Percentiles rank a stretch among this genome's conserved stretches.
These are phyloP conservation scores for Trichoderma atroviride DNA, from an alignment of 2,329 filamentous ascomycete species.

Conservation along the genomic window DNA sequence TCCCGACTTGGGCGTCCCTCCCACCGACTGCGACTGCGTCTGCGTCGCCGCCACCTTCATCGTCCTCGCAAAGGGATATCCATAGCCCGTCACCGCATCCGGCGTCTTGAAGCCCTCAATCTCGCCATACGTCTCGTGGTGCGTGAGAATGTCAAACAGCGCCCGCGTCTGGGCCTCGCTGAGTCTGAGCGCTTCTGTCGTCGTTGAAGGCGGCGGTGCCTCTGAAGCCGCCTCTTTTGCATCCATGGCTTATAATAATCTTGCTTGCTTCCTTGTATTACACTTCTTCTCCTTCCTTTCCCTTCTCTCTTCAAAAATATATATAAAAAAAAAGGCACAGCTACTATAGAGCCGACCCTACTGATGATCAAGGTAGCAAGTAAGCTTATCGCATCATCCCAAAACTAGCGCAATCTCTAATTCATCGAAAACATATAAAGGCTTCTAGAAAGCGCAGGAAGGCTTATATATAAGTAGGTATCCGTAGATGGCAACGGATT, in stretches of 20 bases:
- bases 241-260: background rate
- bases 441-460: background rate
- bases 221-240: background rate
- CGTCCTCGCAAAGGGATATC: constrained; percentile 62
- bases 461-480: too few relatives aligned
- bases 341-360: background rate
- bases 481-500: too few relatives aligned
- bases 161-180: constrained; percentile 51
- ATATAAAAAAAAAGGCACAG: background rate
- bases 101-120: constrained; percentile 72
- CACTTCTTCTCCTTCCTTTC: background rate
- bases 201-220: background rate
- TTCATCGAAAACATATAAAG: background rate
- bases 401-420: background rate
- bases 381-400: background rate
- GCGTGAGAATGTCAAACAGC: constrained; percentile 62
- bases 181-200: constrained; percentile 26
- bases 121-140: constrained; percentile 65
- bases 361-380: background rate
- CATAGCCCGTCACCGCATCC: constrained; percentile 66
- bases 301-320: background rate
- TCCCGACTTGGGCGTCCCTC: constrained; percentile 29
- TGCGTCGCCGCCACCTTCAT: constrained; percentile 27
- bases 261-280: background rate
- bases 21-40: constrained; percentile 20